Conservation (phyloP, 257 asterid genomes). For the Paulownia fortunei region DNA sequence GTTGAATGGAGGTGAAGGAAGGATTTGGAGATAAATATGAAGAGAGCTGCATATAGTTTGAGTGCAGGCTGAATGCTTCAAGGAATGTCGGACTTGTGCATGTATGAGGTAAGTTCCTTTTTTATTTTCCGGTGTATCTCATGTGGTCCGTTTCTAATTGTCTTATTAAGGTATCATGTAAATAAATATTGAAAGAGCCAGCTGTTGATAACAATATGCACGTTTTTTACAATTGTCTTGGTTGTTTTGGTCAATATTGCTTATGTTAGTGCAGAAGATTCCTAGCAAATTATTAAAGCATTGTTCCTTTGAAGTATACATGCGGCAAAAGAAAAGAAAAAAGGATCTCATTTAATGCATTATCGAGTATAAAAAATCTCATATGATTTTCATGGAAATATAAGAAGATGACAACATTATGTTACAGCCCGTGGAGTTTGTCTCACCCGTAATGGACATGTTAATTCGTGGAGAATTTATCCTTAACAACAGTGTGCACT, state of each 20-base stretch:
- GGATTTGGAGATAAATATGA: conserved; percentile 48
- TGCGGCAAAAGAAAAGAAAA: no score
- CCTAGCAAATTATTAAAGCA: neutral
- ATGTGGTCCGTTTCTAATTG: conserved; percentile 4
- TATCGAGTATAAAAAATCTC: no score
- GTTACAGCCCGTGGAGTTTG: neutral
- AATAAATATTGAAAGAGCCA: neutral
- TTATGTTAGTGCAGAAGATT: neutral
- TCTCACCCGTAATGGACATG: neutral
- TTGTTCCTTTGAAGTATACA: neutral
- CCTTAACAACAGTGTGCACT: neutral
- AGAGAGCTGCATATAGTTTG: conserved; percentile 42
- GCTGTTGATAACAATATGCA: neutral
- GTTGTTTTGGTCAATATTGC: neutral
- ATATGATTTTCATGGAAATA: neutral
- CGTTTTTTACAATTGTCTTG: neutral
- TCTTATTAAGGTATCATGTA: conserved; percentile 7
- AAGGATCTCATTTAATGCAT: no score
- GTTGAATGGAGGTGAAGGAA: conserved; percentile 49
- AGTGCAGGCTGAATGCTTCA: conserved; percentile 54
- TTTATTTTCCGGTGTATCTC: neutral
- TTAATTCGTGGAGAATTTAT: neutral
- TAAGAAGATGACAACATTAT: neutral
- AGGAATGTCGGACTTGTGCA: conserved; percentile 65
- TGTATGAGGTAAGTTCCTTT: conserved; percentile 52